Evolutionary conservation across 2,329 filamentous ascomycete species (phyloP).

Genomic region (Ascochyta clinopodiicola): DNA sequence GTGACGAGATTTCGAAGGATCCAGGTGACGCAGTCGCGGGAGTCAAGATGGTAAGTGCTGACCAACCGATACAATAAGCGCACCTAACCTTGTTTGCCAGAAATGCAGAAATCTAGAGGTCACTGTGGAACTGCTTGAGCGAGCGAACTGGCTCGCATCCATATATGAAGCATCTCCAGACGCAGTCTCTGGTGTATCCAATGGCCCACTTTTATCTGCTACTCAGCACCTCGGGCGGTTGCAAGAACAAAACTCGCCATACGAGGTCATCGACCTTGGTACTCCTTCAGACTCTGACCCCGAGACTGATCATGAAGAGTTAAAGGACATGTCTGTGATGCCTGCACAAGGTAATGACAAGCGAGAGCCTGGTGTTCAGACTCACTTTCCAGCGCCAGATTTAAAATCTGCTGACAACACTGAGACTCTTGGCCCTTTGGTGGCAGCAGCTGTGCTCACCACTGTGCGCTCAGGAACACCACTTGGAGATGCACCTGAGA

Average conservation of each 20-base stretch:
- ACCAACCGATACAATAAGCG: neutral
- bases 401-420: slow-evolving; percentile 9
- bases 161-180: slow-evolving; percentile 22
- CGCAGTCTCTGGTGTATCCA: neutral
- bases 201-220: neutral
- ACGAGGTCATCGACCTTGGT: slow-evolving; percentile 29
- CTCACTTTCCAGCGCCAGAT: neutral
- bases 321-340: neutral
- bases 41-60: neutral
- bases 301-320: neutral
- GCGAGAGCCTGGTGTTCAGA: neutral
- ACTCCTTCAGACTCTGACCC: slow-evolving; percentile 20
- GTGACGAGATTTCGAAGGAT: slow-evolving; percentile 24
- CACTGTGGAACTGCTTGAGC: slow-evolving; percentile 67
- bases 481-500: slow-evolving; percentile 29
- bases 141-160: slow-evolving; percentile 54
- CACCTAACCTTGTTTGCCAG: slow-evolving; percentile 53
- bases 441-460: neutral
- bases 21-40: slow-evolving; percentile 59
- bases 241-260: neutral
- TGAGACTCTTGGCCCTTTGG: slow-evolving; percentile 1
- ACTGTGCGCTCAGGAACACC: neutral
- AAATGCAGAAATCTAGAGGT: slow-evolving; percentile 68
- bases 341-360: neutral
- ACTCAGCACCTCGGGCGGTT: neutral